A percentile compares a stretch with the other conserved stretches of the same genome.
phyloP scores from a whole-genome alignment of 768 basidiomycete species.

The Fomitopsis serialis region DNA sequence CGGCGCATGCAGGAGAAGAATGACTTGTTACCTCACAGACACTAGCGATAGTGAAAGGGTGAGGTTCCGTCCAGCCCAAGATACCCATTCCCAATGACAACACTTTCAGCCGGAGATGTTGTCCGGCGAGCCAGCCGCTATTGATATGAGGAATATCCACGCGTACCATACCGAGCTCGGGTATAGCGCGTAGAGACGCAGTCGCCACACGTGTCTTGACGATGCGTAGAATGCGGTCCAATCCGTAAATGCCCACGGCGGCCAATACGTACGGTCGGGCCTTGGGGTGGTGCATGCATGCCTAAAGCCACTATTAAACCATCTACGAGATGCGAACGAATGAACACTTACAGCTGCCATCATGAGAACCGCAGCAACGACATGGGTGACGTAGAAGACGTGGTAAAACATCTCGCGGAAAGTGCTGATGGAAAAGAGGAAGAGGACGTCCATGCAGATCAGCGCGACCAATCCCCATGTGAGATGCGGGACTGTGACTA shows the following conservation, averaged over 20 bases:
- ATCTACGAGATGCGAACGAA: constrained; percentile 18
- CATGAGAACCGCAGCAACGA: constrained; percentile 28
- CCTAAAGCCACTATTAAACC: constrained; percentile 23
- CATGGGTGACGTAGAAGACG: constrained; percentile 33
- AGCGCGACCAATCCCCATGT: constrained; percentile 19
- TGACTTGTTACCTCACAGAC: constrained; percentile 4
- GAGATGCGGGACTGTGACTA: constrained; percentile 43
- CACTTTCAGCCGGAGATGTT: constrained; percentile 51
- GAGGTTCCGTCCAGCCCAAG: constrained; percentile 35
- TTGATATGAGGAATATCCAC: constrained; percentile 40
- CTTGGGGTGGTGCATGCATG: constrained; percentile 13
- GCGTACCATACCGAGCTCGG: constrained; percentile 40
- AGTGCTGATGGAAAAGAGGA: constrained; percentile 28
- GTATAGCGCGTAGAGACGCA: constrained; percentile 44
- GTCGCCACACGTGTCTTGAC: constrained; percentile 39
- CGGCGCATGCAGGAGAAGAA: constrained; percentile 7
- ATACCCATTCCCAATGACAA: constrained; percentile 31
- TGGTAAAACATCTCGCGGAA: constrained; percentile 28
- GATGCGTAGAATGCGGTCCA: constrained; percentile 42
- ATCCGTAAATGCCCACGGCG: constrained; percentile 32
- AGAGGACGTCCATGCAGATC: constrained; percentile 23
- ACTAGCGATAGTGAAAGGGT: constrained; percentile 21
- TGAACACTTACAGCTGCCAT: constrained; percentile 16
- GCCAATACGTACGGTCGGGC: constrained; percentile 39
- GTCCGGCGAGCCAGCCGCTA: constrained; percentile 54